Evolutionary conservation across 495 filamentous ascomycete genomes (phyloP).

Genomic region (Pseudotulostoma volvatum): DNA sequence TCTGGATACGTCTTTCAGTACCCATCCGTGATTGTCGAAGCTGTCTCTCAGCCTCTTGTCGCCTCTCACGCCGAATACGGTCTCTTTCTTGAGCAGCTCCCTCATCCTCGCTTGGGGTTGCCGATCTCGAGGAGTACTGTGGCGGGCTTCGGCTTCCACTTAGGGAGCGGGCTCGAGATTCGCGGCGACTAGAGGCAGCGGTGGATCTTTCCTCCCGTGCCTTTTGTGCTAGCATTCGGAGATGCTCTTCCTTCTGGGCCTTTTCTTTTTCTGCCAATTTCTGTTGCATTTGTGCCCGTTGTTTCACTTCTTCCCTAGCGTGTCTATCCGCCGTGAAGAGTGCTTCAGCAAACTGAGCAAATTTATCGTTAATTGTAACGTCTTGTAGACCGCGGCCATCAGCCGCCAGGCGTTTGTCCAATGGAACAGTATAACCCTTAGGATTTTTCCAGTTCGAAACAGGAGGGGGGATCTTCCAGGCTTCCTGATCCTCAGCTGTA

Average conservation of each 20-base stretch:
- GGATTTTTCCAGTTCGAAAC: conserved; percentile 99
- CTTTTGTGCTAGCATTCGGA: conserved; percentile 78
- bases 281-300: conserved; percentile 89
- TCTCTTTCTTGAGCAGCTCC: conserved; percentile 57
- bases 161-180: conserved; percentile 23
- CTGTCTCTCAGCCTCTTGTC: conserved; percentile 71
- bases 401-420: conserved; percentile 94
- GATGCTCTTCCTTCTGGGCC: conserved; percentile 77
- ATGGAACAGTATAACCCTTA: conserved; percentile 90
- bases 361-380: conserved; percentile 97
- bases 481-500: conserved; percentile 92
- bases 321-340: conserved; percentile 88
- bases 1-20: conserved; percentile 71
- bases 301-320: conserved; percentile 86
- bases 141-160: conserved; percentile 36
- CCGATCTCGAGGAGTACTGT: conserved; percentile 40
- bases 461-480: conserved; percentile 87
- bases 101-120: conserved; percentile 43
- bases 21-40: conserved; percentile 92
- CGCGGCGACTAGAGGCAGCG: conserved; percentile 29
- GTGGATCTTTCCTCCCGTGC: conserved; percentile 64
- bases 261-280: conserved; percentile 94
- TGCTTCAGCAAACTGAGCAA: conserved; percentile 89
- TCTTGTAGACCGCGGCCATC: conserved; percentile 88
- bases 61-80: conserved; percentile 57